Conservation (phyloP, 2,329 filamentous ascomycete genomes). For the Colletotrichum chlorophyti region DNA sequence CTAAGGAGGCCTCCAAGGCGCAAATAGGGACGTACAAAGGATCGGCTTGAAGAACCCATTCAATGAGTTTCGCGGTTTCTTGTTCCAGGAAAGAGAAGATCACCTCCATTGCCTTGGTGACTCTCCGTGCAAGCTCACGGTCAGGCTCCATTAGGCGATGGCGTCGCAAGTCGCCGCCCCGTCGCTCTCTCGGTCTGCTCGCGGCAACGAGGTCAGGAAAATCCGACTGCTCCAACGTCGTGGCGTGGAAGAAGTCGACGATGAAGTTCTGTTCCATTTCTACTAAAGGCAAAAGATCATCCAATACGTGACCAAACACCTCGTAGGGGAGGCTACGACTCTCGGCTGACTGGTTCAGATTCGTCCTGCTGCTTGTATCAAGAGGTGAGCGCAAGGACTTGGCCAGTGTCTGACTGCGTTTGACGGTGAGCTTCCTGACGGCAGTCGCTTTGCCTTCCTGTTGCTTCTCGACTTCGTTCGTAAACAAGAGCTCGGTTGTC, state of each 20-base stretch:
- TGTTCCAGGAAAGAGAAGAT: conserved; percentile 83
- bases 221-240: conserved; percentile 81
- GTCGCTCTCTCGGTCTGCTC: conserved; percentile 70
- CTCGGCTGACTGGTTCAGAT: conserved; percentile 66
- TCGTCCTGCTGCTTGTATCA: conserved; percentile 60
- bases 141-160: conserved; percentile 88
- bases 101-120: conserved; percentile 88
- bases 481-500: conserved; percentile 80
- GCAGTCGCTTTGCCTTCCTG: conserved; percentile 77
- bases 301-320: conserved; percentile 79
- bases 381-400: conserved; percentile 74
- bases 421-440: conserved; percentile 90
- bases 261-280: conserved; percentile 97
- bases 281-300: conserved; percentile 83
- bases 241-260: conserved; percentile 95
- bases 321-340: conserved; percentile 78
- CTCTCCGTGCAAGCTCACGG: conserved; percentile 80
- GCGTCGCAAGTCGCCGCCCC: conserved; percentile 74
- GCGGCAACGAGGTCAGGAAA: conserved; percentile 81
- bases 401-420: conserved; percentile 87
- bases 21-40: conserved; percentile 70
- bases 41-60: conserved; percentile 83
- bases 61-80: conserved; percentile 80
- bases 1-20: neutral
- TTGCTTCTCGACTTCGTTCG: conserved; percentile 82